Evolutionary conservation across 768 basidiomycete species (phyloP), one percentile per base, ranked within the genome.

Genomic region (Naganishia vaughanmartiniae): DNA sequence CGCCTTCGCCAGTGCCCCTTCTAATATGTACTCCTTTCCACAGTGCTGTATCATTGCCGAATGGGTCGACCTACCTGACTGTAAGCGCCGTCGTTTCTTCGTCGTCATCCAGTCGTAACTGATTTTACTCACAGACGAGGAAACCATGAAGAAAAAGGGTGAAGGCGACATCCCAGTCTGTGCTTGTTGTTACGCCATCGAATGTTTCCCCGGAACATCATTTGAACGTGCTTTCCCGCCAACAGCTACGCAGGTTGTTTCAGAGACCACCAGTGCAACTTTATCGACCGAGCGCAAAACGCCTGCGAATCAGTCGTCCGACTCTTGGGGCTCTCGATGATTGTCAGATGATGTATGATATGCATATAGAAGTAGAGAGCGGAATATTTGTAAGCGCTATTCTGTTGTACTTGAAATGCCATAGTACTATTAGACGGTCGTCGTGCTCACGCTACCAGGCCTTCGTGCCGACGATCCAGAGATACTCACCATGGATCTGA

Each of bases 41-140:
- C 67, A 68, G 67, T 68, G 67, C 67, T 55, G 54, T 36, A 33
- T 54, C 31, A 28, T 68, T 24, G 54, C 67, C 15, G 67, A 68
- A 42, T 42, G 67, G 54, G 55, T 68, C 30, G 21, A 56, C 21
- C 14, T 68, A n/a, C 67, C 67, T 30, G 67, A 54, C 24, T 68
- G 67, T 68, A 53, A 45, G 67, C 46, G 21, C 24, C n/a, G 39
- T 4, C n/a, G 36, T 39, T 17, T 15, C 24, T 26, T 51, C 21
- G 4, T 12, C 6, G 2, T 30, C 10, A 21, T 30, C 11, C 34
- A 5, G 17, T n/a, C 24, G 7, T 11, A 11, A 17, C 60, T 63
- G 39, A 58, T 30, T 14, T 24, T 15, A 15, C 7, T 26, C n/a
- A 28, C 24, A 63, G 60, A 63, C 26, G 42, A 63, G 39, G 60